Conservation (phyloP, 192 early-diverging fungal species). For the Dispira simplex region DNA sequence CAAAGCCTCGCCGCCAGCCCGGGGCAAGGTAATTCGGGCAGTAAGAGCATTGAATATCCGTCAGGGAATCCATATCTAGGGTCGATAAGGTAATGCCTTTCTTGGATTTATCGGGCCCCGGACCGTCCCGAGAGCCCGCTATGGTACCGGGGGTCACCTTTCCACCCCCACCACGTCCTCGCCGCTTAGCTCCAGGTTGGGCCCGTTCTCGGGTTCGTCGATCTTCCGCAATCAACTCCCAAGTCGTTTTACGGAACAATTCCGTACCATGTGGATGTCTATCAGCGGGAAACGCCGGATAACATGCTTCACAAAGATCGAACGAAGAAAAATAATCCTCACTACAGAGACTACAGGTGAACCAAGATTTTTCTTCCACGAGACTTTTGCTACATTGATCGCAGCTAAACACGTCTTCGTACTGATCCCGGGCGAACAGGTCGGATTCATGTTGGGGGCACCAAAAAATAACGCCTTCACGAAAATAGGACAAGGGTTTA, state of each 20-base stretch:
- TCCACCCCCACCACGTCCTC: too few relatives aligned
- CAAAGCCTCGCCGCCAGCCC: conserved; percentile 4
- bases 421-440: conserved; percentile 29
- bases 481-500: conserved; percentile 51
- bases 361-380: conserved; percentile 38
- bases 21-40: conserved; percentile 4
- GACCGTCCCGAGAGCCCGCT: too few relatives aligned
- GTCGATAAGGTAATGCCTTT: too few relatives aligned
- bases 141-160: too few relatives aligned
- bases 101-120: too few relatives aligned
- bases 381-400: conserved; percentile 43
- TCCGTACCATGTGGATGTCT: not conserved
- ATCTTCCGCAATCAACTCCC: not conserved
- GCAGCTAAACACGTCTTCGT: conserved; percentile 54
- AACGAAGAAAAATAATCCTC: conserved; percentile 48
- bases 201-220: not conserved
- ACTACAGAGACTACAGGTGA: conserved; percentile 42
- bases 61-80: not conserved
- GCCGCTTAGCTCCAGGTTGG: not conserved
- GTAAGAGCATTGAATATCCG: conserved; percentile 5
- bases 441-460: conserved; percentile 58
- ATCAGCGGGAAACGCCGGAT: not conserved
- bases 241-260: not conserved
- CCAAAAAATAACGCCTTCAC: conserved; percentile 76
- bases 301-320: conserved; percentile 41